These are phyloP conservation scores for Rhazya stricta DNA, from an alignment of 257 asterid species.

Conservation along the genomic window DNA sequence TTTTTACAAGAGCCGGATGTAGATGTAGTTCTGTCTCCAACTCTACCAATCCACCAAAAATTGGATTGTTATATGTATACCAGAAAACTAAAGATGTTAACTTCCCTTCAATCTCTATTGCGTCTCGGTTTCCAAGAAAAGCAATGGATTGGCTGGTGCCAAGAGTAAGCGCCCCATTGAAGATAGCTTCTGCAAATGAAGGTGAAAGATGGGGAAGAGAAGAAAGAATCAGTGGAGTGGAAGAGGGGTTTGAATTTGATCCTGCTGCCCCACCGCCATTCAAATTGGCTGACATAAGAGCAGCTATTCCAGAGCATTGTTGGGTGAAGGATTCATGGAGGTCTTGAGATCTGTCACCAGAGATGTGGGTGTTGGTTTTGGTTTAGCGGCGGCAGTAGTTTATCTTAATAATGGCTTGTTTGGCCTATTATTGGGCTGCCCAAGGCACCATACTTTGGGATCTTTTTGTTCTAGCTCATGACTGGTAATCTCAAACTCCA, in stretches of 20 bases:
- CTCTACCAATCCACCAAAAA: not conserved
- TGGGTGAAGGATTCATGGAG: slow-evolving; percentile 77
- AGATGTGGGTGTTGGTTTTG: slow-evolving; percentile 60
- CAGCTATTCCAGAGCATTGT: slow-evolving; percentile 79
- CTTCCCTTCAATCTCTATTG: not conserved
- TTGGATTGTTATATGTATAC: not conserved
- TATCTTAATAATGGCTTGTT: slow-evolving; percentile 58
- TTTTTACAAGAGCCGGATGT: slow-evolving; percentile 26
- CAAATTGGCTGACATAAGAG: slow-evolving; percentile 53
- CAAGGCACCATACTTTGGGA: slow-evolving; percentile 90
- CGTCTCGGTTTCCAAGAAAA: not conserved
- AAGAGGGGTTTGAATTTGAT: slow-evolving; percentile 32
- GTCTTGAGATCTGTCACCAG: slow-evolving; percentile 71
- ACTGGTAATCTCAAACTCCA: slow-evolving; percentile 40
- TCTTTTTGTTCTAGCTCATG: slow-evolving; percentile 86
- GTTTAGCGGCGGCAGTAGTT: slow-evolving; percentile 64
- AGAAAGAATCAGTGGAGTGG: not conserved
- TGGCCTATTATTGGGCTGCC: slow-evolving; percentile 90
- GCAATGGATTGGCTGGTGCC: not conserved
- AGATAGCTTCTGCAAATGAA: not conserved
- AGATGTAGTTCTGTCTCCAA: slow-evolving; percentile 16
- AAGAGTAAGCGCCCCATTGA: not conserved
- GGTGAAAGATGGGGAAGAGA: not conserved
- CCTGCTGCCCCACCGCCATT: slow-evolving; percentile 68
- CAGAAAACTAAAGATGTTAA: not conserved